A percentile compares a stretch with the other conserved stretches of the same genome.
phyloP scores from a whole-genome alignment of 192 early-diverging fungal species.

The Coemansia furcata region DNA sequence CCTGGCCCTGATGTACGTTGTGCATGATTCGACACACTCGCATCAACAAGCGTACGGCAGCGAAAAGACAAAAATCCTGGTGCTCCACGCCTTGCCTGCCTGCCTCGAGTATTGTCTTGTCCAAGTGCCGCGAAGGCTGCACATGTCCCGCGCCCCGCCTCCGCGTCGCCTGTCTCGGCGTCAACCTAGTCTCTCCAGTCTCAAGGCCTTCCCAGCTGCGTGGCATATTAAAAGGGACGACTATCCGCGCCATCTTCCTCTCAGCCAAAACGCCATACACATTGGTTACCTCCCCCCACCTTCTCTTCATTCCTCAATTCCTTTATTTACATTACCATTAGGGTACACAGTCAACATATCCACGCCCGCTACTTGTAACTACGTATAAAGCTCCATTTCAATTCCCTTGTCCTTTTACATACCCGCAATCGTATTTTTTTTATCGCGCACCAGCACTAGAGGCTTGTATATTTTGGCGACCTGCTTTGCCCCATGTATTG shows the following conservation, averaged over 20 bases:
- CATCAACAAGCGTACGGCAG: not conserved
- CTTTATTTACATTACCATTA: not conserved
- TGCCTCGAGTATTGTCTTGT: not conserved
- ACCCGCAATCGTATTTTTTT: not conserved
- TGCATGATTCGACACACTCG: not conserved
- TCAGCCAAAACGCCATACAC: not conserved
- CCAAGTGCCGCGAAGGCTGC: not conserved
- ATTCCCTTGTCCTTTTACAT: not conserved
- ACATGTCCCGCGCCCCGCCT: conserved; percentile 1
- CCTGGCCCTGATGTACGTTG: not conserved
- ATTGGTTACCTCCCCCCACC: not conserved
- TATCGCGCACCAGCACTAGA: not conserved
- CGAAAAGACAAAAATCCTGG: conserved; percentile 1
- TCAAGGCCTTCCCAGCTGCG: conserved; percentile 6
- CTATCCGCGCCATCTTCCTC: conserved; percentile 4
- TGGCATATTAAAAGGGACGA: conserved; percentile 20
- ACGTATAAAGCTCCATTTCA: not conserved
- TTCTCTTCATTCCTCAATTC: not conserved
- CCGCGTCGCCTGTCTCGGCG: not conserved
- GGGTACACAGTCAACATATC: not conserved
- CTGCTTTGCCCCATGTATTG: not conserved
- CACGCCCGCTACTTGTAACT: not conserved
- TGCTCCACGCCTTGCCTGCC: conserved; percentile 5
- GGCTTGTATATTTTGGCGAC: not conserved
- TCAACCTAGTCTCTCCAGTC: not conserved